phyloP scores from a whole-genome alignment of 2,329 filamentous ascomycete genomes.

The Pseudocercospora eumusae region DNA sequence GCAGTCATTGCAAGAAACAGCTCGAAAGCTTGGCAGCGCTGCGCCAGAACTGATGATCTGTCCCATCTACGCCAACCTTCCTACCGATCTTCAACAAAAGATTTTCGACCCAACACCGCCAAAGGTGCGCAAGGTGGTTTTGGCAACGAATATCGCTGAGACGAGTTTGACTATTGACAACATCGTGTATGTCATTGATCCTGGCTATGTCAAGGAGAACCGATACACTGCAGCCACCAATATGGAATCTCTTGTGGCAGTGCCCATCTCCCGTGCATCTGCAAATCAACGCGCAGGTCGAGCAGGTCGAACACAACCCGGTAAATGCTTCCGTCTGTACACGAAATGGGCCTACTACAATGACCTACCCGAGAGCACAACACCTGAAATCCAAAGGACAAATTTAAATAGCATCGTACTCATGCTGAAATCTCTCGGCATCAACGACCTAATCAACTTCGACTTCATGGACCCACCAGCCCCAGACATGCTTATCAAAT shows the following conservation, averaged over 20 bases:
- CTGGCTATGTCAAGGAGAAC: constrained; percentile 93
- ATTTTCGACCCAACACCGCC: constrained; percentile 93
- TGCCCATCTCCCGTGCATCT: constrained; percentile 86
- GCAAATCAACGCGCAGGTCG: constrained; percentile 91
- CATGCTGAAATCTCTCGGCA: constrained; percentile 83
- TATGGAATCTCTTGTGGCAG: constrained; percentile 88
- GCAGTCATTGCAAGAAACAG: constrained; percentile 79
- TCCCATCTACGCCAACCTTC: constrained; percentile 92
- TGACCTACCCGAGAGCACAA: constrained; percentile 88
- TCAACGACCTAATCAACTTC: constrained; percentile 89
- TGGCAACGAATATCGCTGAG: constrained; percentile 96
- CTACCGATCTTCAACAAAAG: constrained; percentile 84
- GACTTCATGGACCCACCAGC: constrained; percentile 95
- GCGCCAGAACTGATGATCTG: constrained; percentile 85
- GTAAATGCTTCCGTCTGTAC: constrained; percentile 91
- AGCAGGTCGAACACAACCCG: constrained; percentile 86
- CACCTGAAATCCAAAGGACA: constrained; percentile 88
- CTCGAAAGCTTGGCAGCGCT: constrained; percentile 79
- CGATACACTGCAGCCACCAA: constrained; percentile 87
- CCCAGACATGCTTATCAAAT: constrained; percentile 82
- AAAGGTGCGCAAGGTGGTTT: constrained; percentile 81
- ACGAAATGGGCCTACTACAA: constrained; percentile 87
- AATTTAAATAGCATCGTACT: constrained; percentile 84
- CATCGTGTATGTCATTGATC: constrained; percentile 94
- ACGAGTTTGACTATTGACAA: constrained; percentile 94